Percentiles rank a stretch among this genome's conserved stretches.
Conservation (phyloP, 2,329 filamentous ascomycete species). For the Clarireedia monteithiana region DNA sequence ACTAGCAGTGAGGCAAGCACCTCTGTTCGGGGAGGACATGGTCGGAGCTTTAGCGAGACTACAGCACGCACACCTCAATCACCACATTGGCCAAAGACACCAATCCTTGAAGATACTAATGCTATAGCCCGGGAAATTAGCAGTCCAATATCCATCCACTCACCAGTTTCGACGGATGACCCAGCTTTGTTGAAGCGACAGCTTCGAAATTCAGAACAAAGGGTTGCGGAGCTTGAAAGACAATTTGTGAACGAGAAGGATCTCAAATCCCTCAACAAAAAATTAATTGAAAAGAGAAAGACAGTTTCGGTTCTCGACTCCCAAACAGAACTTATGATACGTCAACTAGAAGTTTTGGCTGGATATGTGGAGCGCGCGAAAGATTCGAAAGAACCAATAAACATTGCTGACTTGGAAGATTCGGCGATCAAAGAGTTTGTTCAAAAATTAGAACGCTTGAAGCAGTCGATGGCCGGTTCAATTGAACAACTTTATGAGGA, state of each 20-base stretch:
- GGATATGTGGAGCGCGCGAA: conserved; percentile 85
- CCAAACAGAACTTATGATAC: conserved; percentile 90
- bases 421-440: conserved; percentile 88
- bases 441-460: conserved; percentile 58
- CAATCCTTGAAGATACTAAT: conserved; percentile 47
- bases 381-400: conserved; percentile 69
- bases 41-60: conserved; percentile 59
- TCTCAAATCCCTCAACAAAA: conserved; percentile 63
- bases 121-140: conserved; percentile 53
- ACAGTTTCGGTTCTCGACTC: conserved; percentile 92
- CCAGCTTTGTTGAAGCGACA: conserved; percentile 63
- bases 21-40: conserved; percentile 41
- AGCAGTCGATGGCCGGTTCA: conserved; percentile 47
- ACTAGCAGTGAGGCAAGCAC: conserved; percentile 65
- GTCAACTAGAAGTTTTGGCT: conserved; percentile 81
- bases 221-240: conserved; percentile 79
- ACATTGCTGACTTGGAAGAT: conserved; percentile 76
- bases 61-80: conserved; percentile 56
- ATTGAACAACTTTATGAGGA: conserved; percentile 59
- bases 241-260: conserved; percentile 55
- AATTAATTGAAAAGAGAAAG: conserved; percentile 85
- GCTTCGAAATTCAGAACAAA: conserved; percentile 71
- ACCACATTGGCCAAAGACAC: conserved; percentile 61
- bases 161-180: conserved; percentile 52
- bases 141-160: conserved; percentile 61